Evolutionary conservation across 495 filamentous ascomycete genomes (phyloP), one percentile per base, ranked within the genome.

Genomic region (Neurospora sp.): DNA sequence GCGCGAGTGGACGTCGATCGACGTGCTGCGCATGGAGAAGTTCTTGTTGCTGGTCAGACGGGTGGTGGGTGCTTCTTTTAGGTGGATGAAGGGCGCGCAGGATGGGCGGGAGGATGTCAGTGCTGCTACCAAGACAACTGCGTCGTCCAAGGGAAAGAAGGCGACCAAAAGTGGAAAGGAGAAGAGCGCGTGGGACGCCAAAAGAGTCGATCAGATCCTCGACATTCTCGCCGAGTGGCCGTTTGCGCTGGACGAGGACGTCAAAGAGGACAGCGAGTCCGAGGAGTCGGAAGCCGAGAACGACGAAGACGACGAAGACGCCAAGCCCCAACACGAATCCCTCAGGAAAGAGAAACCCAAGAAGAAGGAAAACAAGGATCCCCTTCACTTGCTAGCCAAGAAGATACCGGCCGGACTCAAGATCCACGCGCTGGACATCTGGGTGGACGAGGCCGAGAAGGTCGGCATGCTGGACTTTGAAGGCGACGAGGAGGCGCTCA

Each of bases 381-480:
- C 53, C 0, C 53, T 65, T 1, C 53, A 65, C 14, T 69, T 78
- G 38, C 86, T 85, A 74, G 79, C 74, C 3, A 74, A 78, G 44
- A 80, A 65, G 68, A 80, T 94, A 7, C 91, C 94, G 1, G 91
- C 94, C 77, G 96, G 96, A 0, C 77, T 99, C 76, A 85, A 94
- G 69, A 91, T 94, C 78, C 96, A 99, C 81, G 85, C 97, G 27
- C 78, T 95, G 73, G 96, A 99, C 85, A 88, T 98, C 44, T 99
- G 92, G 88, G 85, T 97, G 42, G 93, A 97, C 80, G 93, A 96
- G 83, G 80, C 91, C 73, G 92, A 93, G 80, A 90, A 89, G 77
- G 88, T 87, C 42, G 84, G 89, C 68, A 80, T 89, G 74, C 82
- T 90, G 73, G 81, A 83, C 4, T 65, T 65, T 65, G 81, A 83